A percentile compares a stretch with the other conserved stretches of the same genome.
Conservation (phyloP, 257 asterid genomes). For the Primulina huaijiensis region DNA sequence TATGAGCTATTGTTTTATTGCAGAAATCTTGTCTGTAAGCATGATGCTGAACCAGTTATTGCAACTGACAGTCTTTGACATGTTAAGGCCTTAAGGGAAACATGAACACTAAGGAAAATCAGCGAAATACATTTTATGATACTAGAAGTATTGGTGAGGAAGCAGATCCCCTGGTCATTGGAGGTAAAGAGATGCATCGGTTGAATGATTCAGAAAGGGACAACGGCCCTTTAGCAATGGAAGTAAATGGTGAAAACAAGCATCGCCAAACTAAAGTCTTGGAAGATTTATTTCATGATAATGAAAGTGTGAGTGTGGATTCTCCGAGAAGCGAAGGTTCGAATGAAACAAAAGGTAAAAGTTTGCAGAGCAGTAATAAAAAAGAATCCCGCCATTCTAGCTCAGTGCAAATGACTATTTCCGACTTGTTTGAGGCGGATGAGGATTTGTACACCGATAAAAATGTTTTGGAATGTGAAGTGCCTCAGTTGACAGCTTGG, state of each 20-base stretch:
- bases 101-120: constrained; percentile 33
- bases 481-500: not conserved
- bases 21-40: not conserved
- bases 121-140: constrained; percentile 22
- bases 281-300: constrained; percentile 21
- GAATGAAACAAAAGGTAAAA: not conserved
- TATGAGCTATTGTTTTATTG: not conserved
- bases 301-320: constrained; percentile 19
- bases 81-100: constrained; percentile 28
- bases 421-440: constrained; percentile 11
- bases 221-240: not conserved
- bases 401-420: constrained; percentile 10
- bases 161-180: constrained; percentile 23
- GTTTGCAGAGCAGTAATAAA: not conserved
- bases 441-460: constrained; percentile 19
- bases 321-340: constrained; percentile 18
- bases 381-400: not conserved
- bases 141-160: constrained; percentile 28
- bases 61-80: constrained; percentile 28
- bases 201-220: constrained; percentile 14
- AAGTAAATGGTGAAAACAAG: constrained; percentile 17
- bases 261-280: constrained; percentile 21
- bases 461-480: constrained; percentile 14
- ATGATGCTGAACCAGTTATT: constrained; percentile 18
- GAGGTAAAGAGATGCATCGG: constrained; percentile 7